These are phyloP conservation scores for Ustilago curta DNA, from an alignment of 1,284 basidiomycete genomes.

Conservation along the genomic window DNA sequence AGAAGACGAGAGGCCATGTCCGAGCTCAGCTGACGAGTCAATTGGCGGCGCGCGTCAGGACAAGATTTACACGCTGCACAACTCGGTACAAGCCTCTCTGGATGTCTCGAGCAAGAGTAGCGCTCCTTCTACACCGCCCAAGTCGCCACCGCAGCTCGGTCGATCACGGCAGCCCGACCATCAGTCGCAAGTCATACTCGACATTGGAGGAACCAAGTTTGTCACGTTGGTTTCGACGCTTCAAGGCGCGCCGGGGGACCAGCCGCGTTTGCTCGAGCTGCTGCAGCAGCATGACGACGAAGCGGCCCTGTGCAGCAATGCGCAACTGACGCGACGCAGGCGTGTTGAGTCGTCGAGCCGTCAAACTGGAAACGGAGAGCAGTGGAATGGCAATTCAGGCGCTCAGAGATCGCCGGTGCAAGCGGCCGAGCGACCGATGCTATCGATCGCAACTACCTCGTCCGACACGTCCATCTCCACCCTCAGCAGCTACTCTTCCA, in stretches of 20 bases:
- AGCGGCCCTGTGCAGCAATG: background rate
- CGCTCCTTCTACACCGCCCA: too few species aligned
- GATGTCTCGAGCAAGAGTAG: background rate
- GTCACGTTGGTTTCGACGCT: slow-evolving; percentile 30
- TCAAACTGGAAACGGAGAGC: background rate
- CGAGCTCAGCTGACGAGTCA: background rate
- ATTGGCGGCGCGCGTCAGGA: background rate
- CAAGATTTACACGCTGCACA: background rate
- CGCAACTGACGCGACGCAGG: slow-evolving; percentile 7
- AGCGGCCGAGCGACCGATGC: too few species aligned
- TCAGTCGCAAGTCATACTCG: slow-evolving; percentile 10
- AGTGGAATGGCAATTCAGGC: background rate
- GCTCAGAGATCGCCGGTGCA: background rate
- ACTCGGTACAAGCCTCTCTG: background rate
- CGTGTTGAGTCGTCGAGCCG: slow-evolving; percentile 13
- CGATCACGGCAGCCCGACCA: background rate
- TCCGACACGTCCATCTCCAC: too few species aligned
- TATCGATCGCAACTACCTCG: too few species aligned
- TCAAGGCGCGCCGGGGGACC: slow-evolving; percentile 14
- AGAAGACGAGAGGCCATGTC: background rate
- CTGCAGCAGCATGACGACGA: slow-evolving; percentile 2
- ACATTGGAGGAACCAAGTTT: slow-evolving; percentile 31
- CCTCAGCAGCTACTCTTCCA: too few species aligned
- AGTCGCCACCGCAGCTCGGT: background rate
- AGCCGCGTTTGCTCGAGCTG: slow-evolving; percentile 14